Evolutionary conservation across 306 rosid species (phyloP).

Genomic region (Albizia julibrissin): DNA sequence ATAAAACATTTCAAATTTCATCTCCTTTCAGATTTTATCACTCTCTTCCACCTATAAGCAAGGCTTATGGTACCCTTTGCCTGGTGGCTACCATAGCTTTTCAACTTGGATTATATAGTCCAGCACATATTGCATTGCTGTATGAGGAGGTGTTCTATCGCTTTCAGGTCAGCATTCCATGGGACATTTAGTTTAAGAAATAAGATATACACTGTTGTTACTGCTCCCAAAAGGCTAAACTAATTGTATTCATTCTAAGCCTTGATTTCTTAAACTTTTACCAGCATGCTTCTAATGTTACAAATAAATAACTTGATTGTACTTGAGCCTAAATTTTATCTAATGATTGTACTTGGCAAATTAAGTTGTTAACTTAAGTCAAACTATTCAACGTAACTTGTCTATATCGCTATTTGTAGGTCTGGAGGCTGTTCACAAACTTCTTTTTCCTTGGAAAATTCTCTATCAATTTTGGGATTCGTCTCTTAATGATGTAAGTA

Average conservation of each 20-base stretch:
- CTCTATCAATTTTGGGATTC: constrained; percentile 89
- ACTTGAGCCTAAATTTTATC: neutral
- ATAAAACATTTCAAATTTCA: constrained; percentile 12
- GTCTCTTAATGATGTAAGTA: constrained; percentile 91
- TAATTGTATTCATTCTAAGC: constrained; percentile 5
- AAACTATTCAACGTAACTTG: constrained; percentile 6
- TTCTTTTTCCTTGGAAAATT: constrained; percentile 88
- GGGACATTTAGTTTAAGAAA: neutral
- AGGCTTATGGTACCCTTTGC: constrained; percentile 85
- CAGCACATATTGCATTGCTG: constrained; percentile 37
- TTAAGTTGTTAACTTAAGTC: constrained; percentile 2
- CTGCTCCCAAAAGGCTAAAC: neutral
- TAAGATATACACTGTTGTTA: constrained; percentile 1
- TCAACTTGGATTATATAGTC: constrained; percentile 53
- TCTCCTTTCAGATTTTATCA: constrained; percentile 63
- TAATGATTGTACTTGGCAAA: neutral
- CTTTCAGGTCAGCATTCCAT: constrained; percentile 65
- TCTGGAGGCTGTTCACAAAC: constrained; percentile 90
- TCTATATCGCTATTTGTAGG: constrained; percentile 51
- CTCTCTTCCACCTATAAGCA: constrained; percentile 92
- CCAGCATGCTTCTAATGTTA: neutral
- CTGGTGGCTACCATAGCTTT: constrained; percentile 61
- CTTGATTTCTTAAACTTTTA: constrained; percentile 2
- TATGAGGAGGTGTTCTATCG: constrained; percentile 45
- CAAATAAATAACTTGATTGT: neutral